Conservation (phyloP, 306 rosid genomes). For the Corylus heterophylla region DNA sequence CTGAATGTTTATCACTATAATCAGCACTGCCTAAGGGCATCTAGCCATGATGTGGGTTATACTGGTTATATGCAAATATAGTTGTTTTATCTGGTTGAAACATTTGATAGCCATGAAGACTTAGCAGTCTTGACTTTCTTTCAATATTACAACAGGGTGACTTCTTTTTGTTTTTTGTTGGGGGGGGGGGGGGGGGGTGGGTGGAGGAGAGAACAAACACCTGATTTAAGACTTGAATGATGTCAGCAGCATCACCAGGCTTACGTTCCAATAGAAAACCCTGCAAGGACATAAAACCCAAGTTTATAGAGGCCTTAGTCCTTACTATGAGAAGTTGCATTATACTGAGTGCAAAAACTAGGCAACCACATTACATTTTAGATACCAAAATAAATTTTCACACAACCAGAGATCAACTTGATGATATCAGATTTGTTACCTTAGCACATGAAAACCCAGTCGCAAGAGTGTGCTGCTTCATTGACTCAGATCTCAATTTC, state of each 20-base stretch:
- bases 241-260: conserved; percentile 66
- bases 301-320: conserved; percentile 6
- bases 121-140: background rate
- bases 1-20: background rate
- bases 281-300: conserved; percentile 38
- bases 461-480: conserved; percentile 65
- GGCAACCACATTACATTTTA: conserved; percentile 6
- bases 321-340: conserved; percentile 11
- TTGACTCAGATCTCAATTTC: conserved; percentile 66
- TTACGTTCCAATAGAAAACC: conserved; percentile 72
- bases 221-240: conserved; percentile 73
- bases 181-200: background rate
- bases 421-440: conserved; percentile 40
- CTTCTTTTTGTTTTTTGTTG: background rate
- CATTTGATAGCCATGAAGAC: background rate
- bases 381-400: conserved; percentile 3
- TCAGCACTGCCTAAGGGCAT: background rate
- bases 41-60: background rate
- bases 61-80: background rate
- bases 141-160: no score
- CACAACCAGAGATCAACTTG: conserved; percentile 4
- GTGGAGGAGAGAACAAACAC: conserved; percentile 23
- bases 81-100: background rate
- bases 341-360: background rate
- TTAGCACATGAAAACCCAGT: conserved; percentile 79